A percentile compares a stretch with the other conserved stretches of the same genome.
Evolutionary conservation across 257 asterid species (phyloP).

Genomic region (Hygrophila difformis): DNA sequence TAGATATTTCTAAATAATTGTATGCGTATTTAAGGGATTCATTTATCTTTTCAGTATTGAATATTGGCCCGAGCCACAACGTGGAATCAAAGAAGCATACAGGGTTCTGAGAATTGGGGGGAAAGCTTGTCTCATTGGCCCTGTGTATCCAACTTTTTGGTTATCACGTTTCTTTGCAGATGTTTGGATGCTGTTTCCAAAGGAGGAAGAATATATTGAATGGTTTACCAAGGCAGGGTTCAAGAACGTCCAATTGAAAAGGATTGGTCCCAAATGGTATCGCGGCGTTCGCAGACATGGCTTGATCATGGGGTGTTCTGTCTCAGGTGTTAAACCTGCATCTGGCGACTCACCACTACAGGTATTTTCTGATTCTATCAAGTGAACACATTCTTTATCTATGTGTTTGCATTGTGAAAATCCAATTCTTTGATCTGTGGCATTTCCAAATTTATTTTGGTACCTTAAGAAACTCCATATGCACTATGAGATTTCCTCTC

Average conservation of each 20-base stretch:
- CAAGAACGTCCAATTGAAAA: conserved; percentile 74
- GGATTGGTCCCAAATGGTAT: conserved; percentile 97
- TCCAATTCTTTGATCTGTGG: no score
- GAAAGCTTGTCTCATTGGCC: conserved; percentile 91
- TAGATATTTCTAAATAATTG: no score
- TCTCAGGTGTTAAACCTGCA: conserved; percentile 72
- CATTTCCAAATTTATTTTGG: no score
- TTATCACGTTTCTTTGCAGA: conserved; percentile 92
- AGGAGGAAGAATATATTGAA: conserved; percentile 92
- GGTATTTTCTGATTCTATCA: conserved; percentile 27
- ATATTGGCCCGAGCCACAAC: conserved; percentile 99
- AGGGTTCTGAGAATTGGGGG: conserved; percentile 82
- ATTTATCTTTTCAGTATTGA: conserved; percentile 50
- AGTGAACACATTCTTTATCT: neutral
- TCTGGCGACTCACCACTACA: conserved; percentile 93
- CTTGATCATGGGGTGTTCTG: conserved; percentile 98
- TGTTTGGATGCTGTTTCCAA: conserved; percentile 97
- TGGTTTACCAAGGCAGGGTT: conserved; percentile 94
- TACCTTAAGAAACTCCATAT: no score
- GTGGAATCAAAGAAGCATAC: conserved; percentile 92
- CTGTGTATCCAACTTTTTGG: conserved; percentile 88
- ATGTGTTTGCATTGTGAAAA: no score
- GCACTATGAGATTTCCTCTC: no score
- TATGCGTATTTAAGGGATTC: conserved; percentile 13
- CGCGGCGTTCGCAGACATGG: conserved; percentile 97